Evolutionary conservation across 2,329 filamentous ascomycete species (phyloP).

Genomic region (Apiospora rasikravindrae): DNA sequence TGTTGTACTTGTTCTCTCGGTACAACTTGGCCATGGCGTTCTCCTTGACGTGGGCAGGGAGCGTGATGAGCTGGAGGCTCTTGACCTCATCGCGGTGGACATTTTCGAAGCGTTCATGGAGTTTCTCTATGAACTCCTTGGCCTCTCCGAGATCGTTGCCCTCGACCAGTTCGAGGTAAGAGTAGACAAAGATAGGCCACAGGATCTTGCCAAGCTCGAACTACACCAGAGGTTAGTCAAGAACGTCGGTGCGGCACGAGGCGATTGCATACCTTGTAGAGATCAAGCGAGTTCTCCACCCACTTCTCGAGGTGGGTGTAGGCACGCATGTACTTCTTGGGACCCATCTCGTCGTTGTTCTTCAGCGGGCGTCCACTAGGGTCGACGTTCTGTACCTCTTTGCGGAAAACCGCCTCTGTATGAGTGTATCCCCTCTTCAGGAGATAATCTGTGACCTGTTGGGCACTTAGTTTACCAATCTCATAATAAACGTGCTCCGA

Average conservation of each 20-base stretch:
- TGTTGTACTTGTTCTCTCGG: constrained; percentile 82
- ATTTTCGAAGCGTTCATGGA: constrained; percentile 72
- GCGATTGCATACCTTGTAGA: constrained; percentile 75
- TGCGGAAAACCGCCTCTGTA: constrained; percentile 90
- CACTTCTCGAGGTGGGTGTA: constrained; percentile 78
- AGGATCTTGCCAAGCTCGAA: constrained; percentile 86
- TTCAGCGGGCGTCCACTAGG: constrained; percentile 77
- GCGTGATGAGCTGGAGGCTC: constrained; percentile 72
- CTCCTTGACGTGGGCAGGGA: constrained; percentile 78
- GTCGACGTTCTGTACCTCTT: constrained; percentile 85
- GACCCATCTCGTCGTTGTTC: constrained; percentile 70
- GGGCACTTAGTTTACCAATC: constrained; percentile 24
- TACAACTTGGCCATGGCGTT: constrained; percentile 84
- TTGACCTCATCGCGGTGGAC: constrained; percentile 83
- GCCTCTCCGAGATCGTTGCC: constrained; percentile 75
- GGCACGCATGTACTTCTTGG: constrained; percentile 77
- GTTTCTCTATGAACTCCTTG: constrained; percentile 72
- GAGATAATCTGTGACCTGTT: constrained; percentile 85
- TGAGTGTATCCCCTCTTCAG: constrained; percentile 93
- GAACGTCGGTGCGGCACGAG: constrained; percentile 26
- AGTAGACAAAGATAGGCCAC: constrained; percentile 95
- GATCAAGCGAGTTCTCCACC: constrained; percentile 89
- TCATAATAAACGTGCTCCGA: background rate
- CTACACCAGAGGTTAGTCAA: constrained; percentile 44
- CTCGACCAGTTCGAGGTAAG: constrained; percentile 79